These are phyloP conservation scores for Amanita molliuscula DNA, from an alignment of 768 basidiomycete genomes.

Conservation along the genomic window DNA sequence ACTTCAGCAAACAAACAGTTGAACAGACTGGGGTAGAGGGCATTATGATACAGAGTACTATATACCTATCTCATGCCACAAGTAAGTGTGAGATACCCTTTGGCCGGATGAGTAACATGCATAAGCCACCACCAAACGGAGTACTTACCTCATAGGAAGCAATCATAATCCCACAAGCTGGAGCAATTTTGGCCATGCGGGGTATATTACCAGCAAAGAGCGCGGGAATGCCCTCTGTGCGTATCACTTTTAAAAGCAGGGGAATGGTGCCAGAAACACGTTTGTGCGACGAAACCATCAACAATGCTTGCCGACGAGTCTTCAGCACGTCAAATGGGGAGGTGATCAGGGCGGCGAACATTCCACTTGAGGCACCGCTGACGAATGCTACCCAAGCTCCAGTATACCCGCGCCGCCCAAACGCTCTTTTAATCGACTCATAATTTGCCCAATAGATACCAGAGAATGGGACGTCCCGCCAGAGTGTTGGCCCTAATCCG, in stretches of 20 bases:
- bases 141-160: constrained; percentile 78
- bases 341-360: constrained; percentile 75
- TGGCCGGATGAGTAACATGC: constrained; percentile 6
- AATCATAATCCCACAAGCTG: constrained; percentile 98
- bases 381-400: constrained; percentile 71
- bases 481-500: constrained; percentile 84
- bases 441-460: constrained; percentile 97
- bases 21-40: constrained; percentile 55
- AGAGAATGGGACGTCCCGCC: constrained; percentile 97
- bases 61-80: constrained; percentile 4
- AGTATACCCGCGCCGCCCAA: constrained; percentile 40
- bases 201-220: constrained; percentile 82
- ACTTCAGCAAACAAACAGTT: constrained; percentile 72
- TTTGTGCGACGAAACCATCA: constrained; percentile 46
- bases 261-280: constrained; percentile 44
- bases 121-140: neutral
- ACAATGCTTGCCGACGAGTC: constrained; percentile 79
- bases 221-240: constrained; percentile 67
- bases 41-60: constrained; percentile 10
- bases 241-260: constrained; percentile 58
- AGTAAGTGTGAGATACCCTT: constrained; percentile 55
- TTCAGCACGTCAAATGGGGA: constrained; percentile 97
- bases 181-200: constrained; percentile 90
- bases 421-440: constrained; percentile 65
- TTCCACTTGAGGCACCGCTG: constrained; percentile 88